Percentiles rank a stretch among this genome's conserved stretches.
Evolutionary conservation across 1,139 yeast species (phyloP).

Genomic region (Wickerhamiella infanticola): DNA sequence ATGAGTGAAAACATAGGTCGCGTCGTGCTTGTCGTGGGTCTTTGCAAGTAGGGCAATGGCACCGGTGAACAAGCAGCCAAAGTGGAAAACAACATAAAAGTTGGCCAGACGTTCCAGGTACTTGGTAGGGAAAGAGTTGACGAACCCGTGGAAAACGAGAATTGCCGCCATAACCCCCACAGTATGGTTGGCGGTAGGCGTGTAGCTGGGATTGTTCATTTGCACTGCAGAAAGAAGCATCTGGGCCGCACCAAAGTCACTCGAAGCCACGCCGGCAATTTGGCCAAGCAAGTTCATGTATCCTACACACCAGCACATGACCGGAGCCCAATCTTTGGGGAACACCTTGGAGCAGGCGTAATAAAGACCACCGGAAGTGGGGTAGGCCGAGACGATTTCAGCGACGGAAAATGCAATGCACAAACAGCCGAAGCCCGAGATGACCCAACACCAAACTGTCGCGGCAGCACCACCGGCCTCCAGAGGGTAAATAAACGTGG

Average conservation of each 20-base stretch:
- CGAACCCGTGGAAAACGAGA: slow-evolving; percentile 27
- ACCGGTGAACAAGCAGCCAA: slow-evolving; percentile 28
- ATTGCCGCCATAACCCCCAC: slow-evolving; percentile 32
- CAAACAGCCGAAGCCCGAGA: slow-evolving; percentile 26
- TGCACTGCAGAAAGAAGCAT: slow-evolving; percentile 30
- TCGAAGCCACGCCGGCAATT: slow-evolving; percentile 30
- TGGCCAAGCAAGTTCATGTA: slow-evolving; percentile 33
- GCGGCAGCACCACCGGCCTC: slow-evolving; percentile 16
- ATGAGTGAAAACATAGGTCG: slow-evolving; percentile 21
- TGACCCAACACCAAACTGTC: slow-evolving; percentile 15
- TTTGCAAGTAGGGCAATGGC: slow-evolving; percentile 21
- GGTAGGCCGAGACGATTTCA: slow-evolving; percentile 51
- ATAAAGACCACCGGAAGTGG: slow-evolving; percentile 59
- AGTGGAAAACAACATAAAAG: slow-evolving; percentile 30
- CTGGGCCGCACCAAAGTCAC: slow-evolving; percentile 26
- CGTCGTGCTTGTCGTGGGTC: slow-evolving; percentile 20
- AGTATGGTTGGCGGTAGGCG: slow-evolving; percentile 28
- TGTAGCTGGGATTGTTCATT: slow-evolving; percentile 29
- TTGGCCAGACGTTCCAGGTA: slow-evolving; percentile 29
- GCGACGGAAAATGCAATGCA: slow-evolving; percentile 49
- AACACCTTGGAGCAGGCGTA: slow-evolving; percentile 22
- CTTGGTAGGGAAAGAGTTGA: slow-evolving; percentile 31
- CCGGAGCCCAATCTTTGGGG: slow-evolving; percentile 14
- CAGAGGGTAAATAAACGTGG: slow-evolving; percentile 15
- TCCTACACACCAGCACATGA: slow-evolving; percentile 30